Evolutionary conservation across 305 asterid genomes (phyloP).

Genomic region (Vinca major): DNA sequence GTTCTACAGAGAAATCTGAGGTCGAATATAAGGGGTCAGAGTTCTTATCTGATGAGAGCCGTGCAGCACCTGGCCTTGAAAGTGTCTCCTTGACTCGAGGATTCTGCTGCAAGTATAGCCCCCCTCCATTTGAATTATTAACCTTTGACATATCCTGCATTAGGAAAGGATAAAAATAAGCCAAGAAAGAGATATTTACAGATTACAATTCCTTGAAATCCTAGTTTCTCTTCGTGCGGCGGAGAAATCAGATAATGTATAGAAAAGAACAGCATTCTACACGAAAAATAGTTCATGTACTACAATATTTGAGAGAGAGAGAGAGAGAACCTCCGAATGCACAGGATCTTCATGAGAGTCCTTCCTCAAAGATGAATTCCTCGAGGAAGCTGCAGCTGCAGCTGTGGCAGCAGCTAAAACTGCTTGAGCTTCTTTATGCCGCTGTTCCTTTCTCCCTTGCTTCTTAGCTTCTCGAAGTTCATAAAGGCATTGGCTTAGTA

Average conservation of each 20-base stretch:
- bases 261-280: background rate
- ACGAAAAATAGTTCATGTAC: no score
- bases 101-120: conserved; percentile 45
- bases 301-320: no score
- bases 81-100: conserved; percentile 59
- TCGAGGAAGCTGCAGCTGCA: conserved; percentile 94
- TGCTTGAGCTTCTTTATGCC: conserved; percentile 96
- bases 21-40: conserved; percentile 38
- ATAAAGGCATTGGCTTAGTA: conserved; percentile 64
- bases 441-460: conserved; percentile 88
- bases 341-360: conserved; percentile 65
- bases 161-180: background rate
- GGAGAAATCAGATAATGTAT: background rate
- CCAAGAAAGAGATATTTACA: background rate
- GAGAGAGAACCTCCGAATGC: conserved; percentile 41
- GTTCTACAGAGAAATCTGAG: conserved; percentile 52
- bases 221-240: no score
- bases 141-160: conserved; percentile 46
- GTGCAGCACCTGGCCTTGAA: conserved; percentile 44
- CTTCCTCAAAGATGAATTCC: conserved; percentile 73
- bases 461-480: conserved; percentile 86
- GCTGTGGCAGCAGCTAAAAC: conserved; percentile 99
- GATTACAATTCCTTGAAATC: background rate
- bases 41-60: conserved; percentile 41
- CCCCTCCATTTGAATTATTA: conserved; percentile 35